phyloP scores from a whole-genome alignment of 345 rosid species.

The Pistacia atlantica region DNA sequence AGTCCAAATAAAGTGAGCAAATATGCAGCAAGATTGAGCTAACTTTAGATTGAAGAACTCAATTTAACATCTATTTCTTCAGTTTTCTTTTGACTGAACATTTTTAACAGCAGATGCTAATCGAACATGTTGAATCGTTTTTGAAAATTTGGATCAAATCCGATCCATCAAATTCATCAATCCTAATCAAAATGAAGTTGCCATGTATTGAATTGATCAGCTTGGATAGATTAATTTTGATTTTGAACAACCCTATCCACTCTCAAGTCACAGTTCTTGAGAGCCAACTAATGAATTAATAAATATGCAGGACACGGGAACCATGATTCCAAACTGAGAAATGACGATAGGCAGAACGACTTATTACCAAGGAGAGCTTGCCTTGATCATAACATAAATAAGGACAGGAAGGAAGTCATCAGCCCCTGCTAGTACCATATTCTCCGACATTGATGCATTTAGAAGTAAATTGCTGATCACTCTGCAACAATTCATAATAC shows the following conservation, averaged over 20 bases:
- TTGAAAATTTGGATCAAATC: neutral
- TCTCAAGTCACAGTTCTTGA: neutral
- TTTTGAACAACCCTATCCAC: neutral
- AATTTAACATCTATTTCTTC: neutral
- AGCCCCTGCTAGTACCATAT: too few relatives aligned
- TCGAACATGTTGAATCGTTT: too few relatives aligned
- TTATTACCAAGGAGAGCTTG: too few relatives aligned
- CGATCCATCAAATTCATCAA: neutral
- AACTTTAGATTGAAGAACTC: too few relatives aligned
- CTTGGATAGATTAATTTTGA: neutral
- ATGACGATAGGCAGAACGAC: too few relatives aligned
- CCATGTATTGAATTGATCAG: neutral
- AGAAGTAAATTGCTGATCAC: too few relatives aligned
- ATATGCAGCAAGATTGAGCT: neutral
- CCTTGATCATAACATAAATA: too few relatives aligned
- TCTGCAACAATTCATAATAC: conserved; percentile 44
- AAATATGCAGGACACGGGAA: neutral
- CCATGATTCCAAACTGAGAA: too few relatives aligned
- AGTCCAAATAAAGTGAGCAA: neutral
- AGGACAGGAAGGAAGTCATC: too few relatives aligned
- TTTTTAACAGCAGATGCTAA: too few relatives aligned
- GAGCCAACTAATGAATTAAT: neutral
- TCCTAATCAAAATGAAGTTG: neutral
- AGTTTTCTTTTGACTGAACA: neutral
- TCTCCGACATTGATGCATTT: too few relatives aligned